Conservation (phyloP, 2,329 filamentous ascomycete genomes). For the Neonectria ditissima region DNA sequence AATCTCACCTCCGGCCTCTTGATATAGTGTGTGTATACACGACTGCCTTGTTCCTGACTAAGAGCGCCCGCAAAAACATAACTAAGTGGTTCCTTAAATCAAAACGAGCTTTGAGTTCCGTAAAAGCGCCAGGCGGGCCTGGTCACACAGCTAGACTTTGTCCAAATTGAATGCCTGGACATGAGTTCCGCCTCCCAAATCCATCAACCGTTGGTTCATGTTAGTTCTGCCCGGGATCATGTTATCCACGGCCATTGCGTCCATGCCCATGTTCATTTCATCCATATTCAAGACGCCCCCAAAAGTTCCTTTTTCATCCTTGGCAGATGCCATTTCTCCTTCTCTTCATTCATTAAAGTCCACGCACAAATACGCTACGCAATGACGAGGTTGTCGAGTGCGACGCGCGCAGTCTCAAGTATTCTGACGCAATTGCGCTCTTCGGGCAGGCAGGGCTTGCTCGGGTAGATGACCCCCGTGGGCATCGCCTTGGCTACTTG, state of each 20-base stretch:
- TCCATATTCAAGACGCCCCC: not conserved
- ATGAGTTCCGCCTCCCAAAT: conserved; percentile 8
- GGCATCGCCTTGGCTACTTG: conserved; percentile 41
- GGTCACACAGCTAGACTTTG: not conserved
- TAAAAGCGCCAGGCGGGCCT: conserved; percentile 8
- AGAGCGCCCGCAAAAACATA: not conserved
- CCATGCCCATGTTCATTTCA: not conserved
- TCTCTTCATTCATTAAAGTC: not conserved
- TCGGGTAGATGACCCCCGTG: conserved; percentile 43
- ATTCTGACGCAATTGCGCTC: conserved; percentile 61
- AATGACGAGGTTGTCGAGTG: conserved; percentile 67
- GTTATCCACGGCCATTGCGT: not conserved
- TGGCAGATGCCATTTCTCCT: not conserved
- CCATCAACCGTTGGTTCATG: not conserved
- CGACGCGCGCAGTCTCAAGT: conserved; percentile 65
- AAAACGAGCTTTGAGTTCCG: conserved; percentile 6
- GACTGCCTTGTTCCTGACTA: not conserved
- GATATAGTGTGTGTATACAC: too few relatives aligned
- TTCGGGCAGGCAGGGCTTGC: conserved; percentile 46
- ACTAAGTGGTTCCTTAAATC: conserved; percentile 7
- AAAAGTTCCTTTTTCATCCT: not conserved
- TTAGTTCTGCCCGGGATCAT: not conserved
- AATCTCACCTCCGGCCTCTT: not conserved
- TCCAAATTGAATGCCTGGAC: conserved; percentile 13
- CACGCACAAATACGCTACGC: conserved; percentile 48